Evolutionary conservation across 1,284 basidiomycete genomes (phyloP), one percentile per base, ranked within the genome.

Genomic region (Heterobasidion irregulare): DNA sequence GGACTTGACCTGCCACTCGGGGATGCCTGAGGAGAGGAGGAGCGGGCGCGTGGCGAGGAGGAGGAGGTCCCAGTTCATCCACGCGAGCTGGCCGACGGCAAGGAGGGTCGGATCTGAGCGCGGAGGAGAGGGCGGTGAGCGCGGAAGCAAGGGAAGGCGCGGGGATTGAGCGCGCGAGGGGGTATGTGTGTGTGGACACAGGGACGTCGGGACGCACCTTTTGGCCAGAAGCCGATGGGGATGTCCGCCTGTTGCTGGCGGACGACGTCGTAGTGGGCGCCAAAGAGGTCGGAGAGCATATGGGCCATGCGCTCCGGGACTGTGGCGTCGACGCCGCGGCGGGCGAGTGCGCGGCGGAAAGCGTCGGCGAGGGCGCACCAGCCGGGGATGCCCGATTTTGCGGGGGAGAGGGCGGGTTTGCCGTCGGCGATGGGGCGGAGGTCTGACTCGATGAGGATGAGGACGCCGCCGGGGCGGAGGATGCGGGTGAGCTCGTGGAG

Each of bases 1-100:
- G 43, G 70, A 72, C 62, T 75, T 75, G 5, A 79, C 80, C 53
- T 75, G 72, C 56, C 74, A 73, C 51, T 79, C 77, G 33, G 76
- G 70, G 53, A 84, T 66, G 3, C 77, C 79, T 52, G 73, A 68
- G 46, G 72, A 73, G 52, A 83, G 67, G 64, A 86, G 77, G 48
- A 84, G 70, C 3, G 83, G 82, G 56, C 75, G 77, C 57, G 85
- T 66, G 4, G 80, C 80, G 45, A 80, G 80, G 45, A 86, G 69
- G 57, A 86, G 71, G n/a, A 77, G 72, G 60, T 86, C 84, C 61
- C 79, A 80, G 57, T 80, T 77, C 80, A 84, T 79, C 84, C 84
- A 86, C 45, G 83, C 81, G 19, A 85, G 67, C 60, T 86, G 82
- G 7, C 82, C 83, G 49, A 84, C 76, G 36, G 81, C 83, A 26